These are phyloP conservation scores for Lachnellula hyalina DNA, from an alignment of 2,329 filamentous ascomycete genomes.

Conservation along the genomic window DNA sequence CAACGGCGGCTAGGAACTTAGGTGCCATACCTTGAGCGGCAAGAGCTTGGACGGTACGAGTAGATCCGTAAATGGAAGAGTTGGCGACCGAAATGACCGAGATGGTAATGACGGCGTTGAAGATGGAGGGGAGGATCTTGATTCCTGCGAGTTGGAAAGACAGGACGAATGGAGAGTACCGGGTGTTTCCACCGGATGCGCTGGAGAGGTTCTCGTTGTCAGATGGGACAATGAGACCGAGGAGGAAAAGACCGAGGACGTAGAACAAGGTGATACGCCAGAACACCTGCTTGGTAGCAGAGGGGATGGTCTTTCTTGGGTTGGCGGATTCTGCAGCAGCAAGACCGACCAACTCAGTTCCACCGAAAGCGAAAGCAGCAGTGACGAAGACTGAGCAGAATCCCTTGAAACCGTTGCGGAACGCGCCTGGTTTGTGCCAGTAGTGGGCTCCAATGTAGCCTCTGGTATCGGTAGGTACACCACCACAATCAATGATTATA, in stretches of 20 bases:
- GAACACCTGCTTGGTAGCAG: conserved; percentile 88
- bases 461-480: conserved; percentile 41
- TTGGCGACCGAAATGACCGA: conserved; percentile 89
- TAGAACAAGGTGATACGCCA: conserved; percentile 89
- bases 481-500: conserved; percentile 21
- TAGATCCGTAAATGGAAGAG: conserved; percentile 85
- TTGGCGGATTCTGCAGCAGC: conserved; percentile 74
- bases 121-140: conserved; percentile 72
- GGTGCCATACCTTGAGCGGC: conserved; percentile 84
- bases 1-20: conserved; percentile 70
- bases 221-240: conserved; percentile 79
- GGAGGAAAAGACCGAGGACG: conserved; percentile 72
- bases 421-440: conserved; percentile 78
- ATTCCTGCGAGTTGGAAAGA: conserved; percentile 84
- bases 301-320: conserved; percentile 74
- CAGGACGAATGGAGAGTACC: conserved; percentile 85
- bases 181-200: conserved; percentile 53
- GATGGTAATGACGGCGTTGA: conserved; percentile 90
- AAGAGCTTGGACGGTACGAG: conserved; percentile 81
- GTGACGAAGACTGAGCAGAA: conserved; percentile 73
- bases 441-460: conserved; percentile 57
- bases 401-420: conserved; percentile 78
- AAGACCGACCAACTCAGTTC: conserved; percentile 70
- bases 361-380: conserved; percentile 69
- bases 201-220: conserved; percentile 55